These are phyloP conservation scores for Spergularia azorica DNA, from an alignment of 179 eudicot species.

Conservation along the genomic window DNA sequence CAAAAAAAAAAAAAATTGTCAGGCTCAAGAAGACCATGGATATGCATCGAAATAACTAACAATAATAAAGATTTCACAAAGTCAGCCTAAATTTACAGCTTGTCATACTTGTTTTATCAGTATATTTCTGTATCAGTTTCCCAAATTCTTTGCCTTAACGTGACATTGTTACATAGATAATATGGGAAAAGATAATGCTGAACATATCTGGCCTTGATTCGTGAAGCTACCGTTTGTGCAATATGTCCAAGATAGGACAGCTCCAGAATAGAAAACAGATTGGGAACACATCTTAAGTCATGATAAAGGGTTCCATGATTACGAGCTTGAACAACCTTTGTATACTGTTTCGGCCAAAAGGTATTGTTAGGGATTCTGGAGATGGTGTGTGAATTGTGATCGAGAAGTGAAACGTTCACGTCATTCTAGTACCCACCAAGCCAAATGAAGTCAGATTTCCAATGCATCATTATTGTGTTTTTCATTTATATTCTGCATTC, in stretches of 20 bases:
- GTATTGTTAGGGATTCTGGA: too few relatives aligned
- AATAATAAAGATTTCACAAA: background rate
- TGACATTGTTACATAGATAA: background rate
- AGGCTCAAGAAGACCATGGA: slow-evolving; percentile 8
- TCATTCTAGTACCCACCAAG: too few relatives aligned
- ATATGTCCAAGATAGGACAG: background rate
- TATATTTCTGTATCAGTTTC: background rate
- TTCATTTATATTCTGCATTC: background rate
- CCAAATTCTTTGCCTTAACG: background rate
- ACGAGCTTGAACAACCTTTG: too few relatives aligned
- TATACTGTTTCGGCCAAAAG: too few relatives aligned
- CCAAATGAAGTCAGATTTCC: too few relatives aligned
- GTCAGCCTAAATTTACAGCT: background rate
- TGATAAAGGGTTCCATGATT: background rate
- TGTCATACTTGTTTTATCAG: background rate
- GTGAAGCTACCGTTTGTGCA: background rate
- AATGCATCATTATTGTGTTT: background rate
- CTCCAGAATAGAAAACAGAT: background rate
- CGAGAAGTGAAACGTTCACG: too few relatives aligned
- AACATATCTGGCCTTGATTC: too few relatives aligned
- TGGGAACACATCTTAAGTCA: background rate
- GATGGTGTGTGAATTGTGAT: too few relatives aligned
- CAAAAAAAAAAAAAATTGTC: background rate
- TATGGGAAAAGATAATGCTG: background rate
- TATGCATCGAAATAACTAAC: background rate